Percentiles rank a stretch among this genome's conserved stretches.
Conservation (phyloP, 1,284 basidiomycete genomes). For the Rhodotorula mucilaginosa region DNA sequence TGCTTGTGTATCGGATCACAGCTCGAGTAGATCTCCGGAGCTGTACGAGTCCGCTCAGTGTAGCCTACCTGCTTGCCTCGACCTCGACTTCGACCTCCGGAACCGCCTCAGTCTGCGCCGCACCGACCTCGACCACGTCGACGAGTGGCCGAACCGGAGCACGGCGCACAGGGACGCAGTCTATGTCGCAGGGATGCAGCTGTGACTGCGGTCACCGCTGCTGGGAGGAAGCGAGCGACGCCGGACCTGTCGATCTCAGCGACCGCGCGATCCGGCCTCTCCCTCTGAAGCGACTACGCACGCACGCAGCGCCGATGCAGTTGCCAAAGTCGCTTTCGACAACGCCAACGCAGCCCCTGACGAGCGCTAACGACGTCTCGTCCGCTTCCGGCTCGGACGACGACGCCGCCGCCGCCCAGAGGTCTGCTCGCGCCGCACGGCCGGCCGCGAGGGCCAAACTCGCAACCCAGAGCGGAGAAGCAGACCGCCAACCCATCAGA, state of each 20-base stretch:
- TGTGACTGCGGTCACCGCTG: constrained; percentile 24
- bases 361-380: neutral
- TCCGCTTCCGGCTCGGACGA: constrained; percentile 9
- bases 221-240: constrained; percentile 13
- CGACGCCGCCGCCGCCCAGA: constrained; percentile 12
- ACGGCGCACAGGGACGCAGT: neutral
- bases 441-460: neutral
- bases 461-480: neutral
- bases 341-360: neutral
- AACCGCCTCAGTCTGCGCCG: neutral
- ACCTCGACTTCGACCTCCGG: neutral
- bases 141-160: neutral
- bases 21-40: too few species aligned
- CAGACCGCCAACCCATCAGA: neutral
- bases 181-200: neutral
- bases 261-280: constrained; percentile 25
- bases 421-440: constrained; percentile 4
- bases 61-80: neutral
- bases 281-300: constrained; percentile 26
- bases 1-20: too few species aligned
- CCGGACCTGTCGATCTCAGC: neutral
- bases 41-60: too few species aligned
- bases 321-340: too few species aligned
- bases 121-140: constrained; percentile 1
- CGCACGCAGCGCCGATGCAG: neutral